phyloP scores from a whole-genome alignment of 225 moss, liverwort and hornwort species.

The Physcomitrellopsis africana region DNA sequence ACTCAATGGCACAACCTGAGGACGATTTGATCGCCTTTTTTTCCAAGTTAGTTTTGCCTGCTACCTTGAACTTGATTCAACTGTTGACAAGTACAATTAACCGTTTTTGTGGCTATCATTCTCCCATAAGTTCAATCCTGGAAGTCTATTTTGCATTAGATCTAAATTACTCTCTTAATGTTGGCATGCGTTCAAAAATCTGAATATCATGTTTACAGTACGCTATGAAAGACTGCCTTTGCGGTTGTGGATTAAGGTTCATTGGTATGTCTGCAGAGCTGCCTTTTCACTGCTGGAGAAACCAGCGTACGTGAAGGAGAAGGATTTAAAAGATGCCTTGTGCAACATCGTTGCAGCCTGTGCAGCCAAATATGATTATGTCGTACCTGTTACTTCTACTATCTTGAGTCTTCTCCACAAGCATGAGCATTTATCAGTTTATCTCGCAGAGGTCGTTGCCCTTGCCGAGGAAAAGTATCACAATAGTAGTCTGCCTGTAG shows the following conservation, averaged over 20 bases:
- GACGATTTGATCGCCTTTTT: conserved; percentile 78
- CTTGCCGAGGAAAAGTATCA: conserved; percentile 74
- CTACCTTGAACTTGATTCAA: conserved; percentile 16
- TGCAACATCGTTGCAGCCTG: conserved; percentile 71
- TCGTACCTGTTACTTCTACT: conserved; percentile 74
- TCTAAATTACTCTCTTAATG: conserved; percentile 12
- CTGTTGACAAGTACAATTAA: conserved; percentile 17
- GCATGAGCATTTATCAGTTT: conserved; percentile 76
- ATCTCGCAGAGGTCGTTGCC: conserved; percentile 81
- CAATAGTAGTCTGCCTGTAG: conserved; percentile 76
- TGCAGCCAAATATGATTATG: conserved; percentile 75
- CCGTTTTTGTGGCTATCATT: conserved; percentile 16
- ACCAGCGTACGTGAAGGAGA: conserved; percentile 67
- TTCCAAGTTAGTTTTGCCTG: conserved; percentile 67
- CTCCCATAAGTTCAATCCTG: conserved; percentile 1
- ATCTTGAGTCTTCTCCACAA: conserved; percentile 88
- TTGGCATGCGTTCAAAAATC: conserved; percentile 7
- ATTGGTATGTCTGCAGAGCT: conserved; percentile 52
- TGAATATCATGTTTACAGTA: conserved; percentile 6
- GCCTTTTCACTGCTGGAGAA: conserved; percentile 85
- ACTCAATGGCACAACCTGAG: conserved; percentile 75
- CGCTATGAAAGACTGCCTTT: conserved; percentile 13
- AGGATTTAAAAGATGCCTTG: conserved; percentile 71
- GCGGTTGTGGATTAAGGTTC: conserved; percentile 29
- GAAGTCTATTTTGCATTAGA: conserved; percentile 3